Conservation (phyloP, 805 yeast species). For the Kodamaea hsintzibuensis region DNA sequence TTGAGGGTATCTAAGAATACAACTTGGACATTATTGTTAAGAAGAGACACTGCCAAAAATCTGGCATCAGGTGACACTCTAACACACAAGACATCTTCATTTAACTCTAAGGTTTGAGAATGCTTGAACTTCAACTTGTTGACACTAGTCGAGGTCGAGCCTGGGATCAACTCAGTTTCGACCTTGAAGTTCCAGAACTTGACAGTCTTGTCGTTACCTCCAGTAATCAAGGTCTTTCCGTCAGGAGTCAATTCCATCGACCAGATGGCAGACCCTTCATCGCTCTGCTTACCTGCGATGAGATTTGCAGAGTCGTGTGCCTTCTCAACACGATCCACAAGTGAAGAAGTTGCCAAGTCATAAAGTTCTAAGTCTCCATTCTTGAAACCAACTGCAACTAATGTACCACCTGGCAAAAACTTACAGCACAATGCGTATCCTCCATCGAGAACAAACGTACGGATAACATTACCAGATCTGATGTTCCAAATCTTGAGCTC, state of each 20-base stretch:
- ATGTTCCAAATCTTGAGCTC: conserved; percentile 86
- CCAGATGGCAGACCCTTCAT: conserved; percentile 68
- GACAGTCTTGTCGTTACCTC: conserved; percentile 89
- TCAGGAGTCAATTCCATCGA: conserved; percentile 83
- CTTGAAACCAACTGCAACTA: conserved; percentile 86
- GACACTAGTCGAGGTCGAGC: conserved; percentile 51
- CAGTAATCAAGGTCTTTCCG: conserved; percentile 83
- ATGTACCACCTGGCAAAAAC: conserved; percentile 88
- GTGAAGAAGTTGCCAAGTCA: conserved; percentile 80
- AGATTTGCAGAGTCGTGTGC: conserved; percentile 52
- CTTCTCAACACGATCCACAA: conserved; percentile 62
- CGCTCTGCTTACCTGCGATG: conserved; percentile 16
- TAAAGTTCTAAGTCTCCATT: conserved; percentile 81
- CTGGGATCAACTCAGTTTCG: conserved; percentile 68
- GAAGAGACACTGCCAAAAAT: conserved; percentile 76
- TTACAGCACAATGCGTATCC: conserved; percentile 82
- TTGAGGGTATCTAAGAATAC: conserved; percentile 85
- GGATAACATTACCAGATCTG: conserved; percentile 67
- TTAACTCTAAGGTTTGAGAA: conserved; percentile 77
- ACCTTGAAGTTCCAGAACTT: conserved; percentile 87
- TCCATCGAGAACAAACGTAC: conserved; percentile 71
- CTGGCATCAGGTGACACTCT: conserved; percentile 78
- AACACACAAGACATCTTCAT: conserved; percentile 82
- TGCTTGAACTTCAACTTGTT: conserved; percentile 65
- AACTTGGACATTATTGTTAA: conserved; percentile 95